phyloP scores from a whole-genome alignment of 805 yeast genomes.

The Scheffersomyces coipomensis region DNA sequence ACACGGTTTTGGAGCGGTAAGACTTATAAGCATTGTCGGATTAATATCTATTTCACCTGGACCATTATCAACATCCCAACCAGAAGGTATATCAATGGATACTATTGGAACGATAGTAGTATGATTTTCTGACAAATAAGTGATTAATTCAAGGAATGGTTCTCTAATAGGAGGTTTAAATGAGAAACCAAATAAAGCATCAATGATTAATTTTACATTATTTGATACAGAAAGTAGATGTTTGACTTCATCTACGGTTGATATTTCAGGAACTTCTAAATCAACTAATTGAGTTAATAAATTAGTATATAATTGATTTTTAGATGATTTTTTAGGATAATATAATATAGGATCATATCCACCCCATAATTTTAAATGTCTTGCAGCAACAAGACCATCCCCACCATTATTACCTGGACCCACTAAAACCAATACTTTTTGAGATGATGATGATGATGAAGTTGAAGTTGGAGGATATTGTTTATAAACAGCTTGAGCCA shows the following conservation, averaged over 20 bases:
- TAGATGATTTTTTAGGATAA: conserved; percentile 68
- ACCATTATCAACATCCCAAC: conserved; percentile 95
- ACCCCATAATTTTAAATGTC: conserved; percentile 75
- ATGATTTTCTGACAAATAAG: conserved; percentile 26
- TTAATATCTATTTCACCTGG: conserved; percentile 50
- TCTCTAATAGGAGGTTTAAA: conserved; percentile 84
- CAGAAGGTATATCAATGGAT: conserved; percentile 90
- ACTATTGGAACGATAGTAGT: conserved; percentile 59
- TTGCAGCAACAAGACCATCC: conserved; percentile 93
- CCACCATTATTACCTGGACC: conserved; percentile 99
- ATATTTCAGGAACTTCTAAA: conserved; percentile 60
- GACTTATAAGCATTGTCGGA: conserved; percentile 71
- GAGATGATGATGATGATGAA: conserved; percentile 17
- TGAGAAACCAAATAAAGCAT: conserved; percentile 90
- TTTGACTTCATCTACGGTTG: conserved; percentile 32
- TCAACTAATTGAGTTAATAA: conserved; percentile 66
- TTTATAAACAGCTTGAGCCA: conserved; percentile 78
- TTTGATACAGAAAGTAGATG: conserved; percentile 6
- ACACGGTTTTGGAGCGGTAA: conserved; percentile 95
- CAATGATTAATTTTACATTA: conserved; percentile 48
- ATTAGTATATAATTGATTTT: conserved; percentile 55
- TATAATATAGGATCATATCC: conserved; percentile 75
- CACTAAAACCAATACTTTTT: conserved; percentile 62
- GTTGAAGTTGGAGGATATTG: conserved; percentile 54
- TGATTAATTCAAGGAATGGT: conserved; percentile 58